Base-by-base conservation (phyloP, 805 yeast genomes). In the Yamadazyma takamatsuzukensis region DNA sequence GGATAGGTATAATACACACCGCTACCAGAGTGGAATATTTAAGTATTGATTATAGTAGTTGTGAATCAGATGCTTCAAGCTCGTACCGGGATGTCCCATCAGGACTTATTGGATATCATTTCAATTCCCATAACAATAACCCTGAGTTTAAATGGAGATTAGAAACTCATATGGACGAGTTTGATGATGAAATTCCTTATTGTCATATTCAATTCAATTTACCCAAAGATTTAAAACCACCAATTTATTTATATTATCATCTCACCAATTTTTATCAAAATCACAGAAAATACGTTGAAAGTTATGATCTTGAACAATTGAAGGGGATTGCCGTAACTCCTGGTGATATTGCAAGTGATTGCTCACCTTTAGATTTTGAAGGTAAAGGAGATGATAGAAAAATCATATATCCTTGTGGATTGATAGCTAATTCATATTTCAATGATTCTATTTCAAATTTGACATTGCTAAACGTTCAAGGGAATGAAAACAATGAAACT, bases 211-310 rank as follows among this genome's bases (percentile, higher is more conserved):
- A 78, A 48, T 90, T 93, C 61, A 74, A 75, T 25, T 55, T 87
- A 17, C 94, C 96, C 10, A 66, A 67, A 27, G 79, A 78, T 34
- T 69, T 93, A 54, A 69, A 76, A 25, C 74, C 80, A 2, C 86
- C 95, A 3, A 53, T 88, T 6, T 88, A 70, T 54, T 51, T 87
- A 42, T 93, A 86, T 61, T 93, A 93, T 63, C 78, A 80, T 45
- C 66, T 93, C 49, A 88, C 96, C 21, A 87, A 87, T 54, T 93
- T 90, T 58, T 88, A 72, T 57, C 97, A 93, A 57, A 93, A 93
- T 56, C 98, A 93, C 62, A 76, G 98, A 40, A 85, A 93, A 41
- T 93, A 87, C 53, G 97, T 90, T 21, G 79, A 78, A 40, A 83
- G 95, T 7, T 84, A 72, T 56, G 94, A 88, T 54, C 74, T 82